Evolutionary conservation across 495 filamentous ascomycete genomes (phyloP), one percentile per base, ranked within the genome.

Genomic region (Hamigera avellanea): DNA sequence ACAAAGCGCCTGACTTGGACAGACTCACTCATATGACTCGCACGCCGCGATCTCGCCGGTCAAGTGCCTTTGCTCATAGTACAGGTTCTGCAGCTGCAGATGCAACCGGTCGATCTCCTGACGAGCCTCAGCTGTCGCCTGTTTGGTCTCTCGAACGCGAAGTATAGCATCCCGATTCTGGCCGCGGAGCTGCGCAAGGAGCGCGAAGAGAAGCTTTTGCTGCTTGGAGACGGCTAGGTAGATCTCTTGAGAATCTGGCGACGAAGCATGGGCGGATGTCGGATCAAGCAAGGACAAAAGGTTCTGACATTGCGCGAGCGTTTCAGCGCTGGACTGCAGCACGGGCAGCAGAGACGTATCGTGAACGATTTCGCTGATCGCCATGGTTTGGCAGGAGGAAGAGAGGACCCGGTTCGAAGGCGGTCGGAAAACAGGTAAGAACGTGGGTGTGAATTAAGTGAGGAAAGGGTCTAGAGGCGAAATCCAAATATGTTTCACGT

Each of bases 61-160:
- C 40, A 98, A 64, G 61, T 95, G 84, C 40, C 83, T 70, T 56
- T 95, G 86, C 57, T 98, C 91, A 56, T 98, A 98, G 58, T 93
- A 89, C 16, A 98, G 67, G 54, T 98, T 98, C 56, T 96, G 88
- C 18, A 96, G 67, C 52, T 93, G 80, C 14, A 98, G 72, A 62
- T 95, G 88, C 40, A 96, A 67, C 35, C 77, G 73, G 52, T 98
- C 91, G 36, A 95, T 84, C 57, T 95, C 87, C 53, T 86, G 80
- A 16, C 89, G 77, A 19, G 79, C 82, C 53, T 95, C 86, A 19
- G 82, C 80, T 7, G 93, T 95, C 46, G 73, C 64, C 35, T 78
- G 72, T 53, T 96, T 98, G 23, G 88, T 94, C 37, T 87, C 75
- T 39, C 91, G 78, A 25, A 89, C 82, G 13, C 73, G 69, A 37